Conservation (phyloP, 2,329 filamentous ascomycete genomes). For the Berkeleyomyces rouxiae region DNA sequence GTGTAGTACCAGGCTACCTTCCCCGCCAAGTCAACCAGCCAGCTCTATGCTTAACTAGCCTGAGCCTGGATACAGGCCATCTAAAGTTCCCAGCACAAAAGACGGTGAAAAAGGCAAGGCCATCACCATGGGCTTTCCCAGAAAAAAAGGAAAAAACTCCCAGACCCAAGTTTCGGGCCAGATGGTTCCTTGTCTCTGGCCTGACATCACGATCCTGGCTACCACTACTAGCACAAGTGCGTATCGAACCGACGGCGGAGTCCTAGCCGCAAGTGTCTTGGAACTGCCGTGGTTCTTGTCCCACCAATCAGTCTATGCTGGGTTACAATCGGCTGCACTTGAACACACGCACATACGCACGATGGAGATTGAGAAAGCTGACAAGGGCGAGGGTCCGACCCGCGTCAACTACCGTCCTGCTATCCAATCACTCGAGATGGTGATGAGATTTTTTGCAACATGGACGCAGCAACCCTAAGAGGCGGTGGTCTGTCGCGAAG, state of each 20-base stretch:
- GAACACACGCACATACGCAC: neutral
- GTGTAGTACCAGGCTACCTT: too few relatives aligned
- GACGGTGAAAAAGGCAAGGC: neutral
- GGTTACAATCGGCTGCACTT: neutral
- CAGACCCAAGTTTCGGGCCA: neutral
- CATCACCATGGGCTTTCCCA: neutral
- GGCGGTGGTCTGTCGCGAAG: neutral
- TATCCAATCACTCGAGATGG: too few relatives aligned
- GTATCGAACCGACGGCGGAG: too few relatives aligned
- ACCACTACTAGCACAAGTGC: too few relatives aligned
- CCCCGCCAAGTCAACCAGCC: too few relatives aligned
- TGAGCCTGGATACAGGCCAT: neutral
- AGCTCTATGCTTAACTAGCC: too few relatives aligned
- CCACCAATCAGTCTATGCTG: neutral
- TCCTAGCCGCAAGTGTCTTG: neutral
- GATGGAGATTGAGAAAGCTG: too few relatives aligned
- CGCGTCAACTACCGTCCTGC: too few relatives aligned
- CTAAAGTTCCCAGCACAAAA: neutral
- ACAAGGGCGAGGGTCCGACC: too few relatives aligned
- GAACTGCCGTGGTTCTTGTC: neutral
- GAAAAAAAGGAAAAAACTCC: neutral
- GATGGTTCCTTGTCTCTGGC: neutral
- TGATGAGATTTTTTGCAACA: neutral
- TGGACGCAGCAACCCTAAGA: neutral
- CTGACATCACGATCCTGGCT: too few relatives aligned